Percentiles rank a stretch among this genome's conserved stretches.
phyloP scores from a whole-genome alignment of 176 grass and related monocot genomes.

The Calamus simplicifolius region DNA sequence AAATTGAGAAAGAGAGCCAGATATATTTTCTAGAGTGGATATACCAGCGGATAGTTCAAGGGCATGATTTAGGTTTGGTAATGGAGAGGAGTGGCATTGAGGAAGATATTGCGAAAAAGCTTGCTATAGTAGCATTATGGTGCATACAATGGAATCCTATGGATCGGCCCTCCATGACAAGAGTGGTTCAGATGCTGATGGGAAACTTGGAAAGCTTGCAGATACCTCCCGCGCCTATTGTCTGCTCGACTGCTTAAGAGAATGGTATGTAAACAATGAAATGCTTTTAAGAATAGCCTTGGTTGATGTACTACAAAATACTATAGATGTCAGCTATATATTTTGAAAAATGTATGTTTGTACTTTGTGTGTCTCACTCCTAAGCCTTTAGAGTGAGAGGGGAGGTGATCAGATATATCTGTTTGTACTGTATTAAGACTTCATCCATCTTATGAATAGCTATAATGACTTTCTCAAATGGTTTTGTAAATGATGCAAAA shows the following conservation, averaged over 20 bases:
- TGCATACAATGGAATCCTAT: constrained; percentile 59
- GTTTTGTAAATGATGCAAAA: no score
- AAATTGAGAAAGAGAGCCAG: not conserved
- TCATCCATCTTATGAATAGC: no score
- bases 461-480: no score
- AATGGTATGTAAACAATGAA: no score
- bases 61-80: not conserved
- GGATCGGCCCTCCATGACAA: constrained; percentile 44
- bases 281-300: no score
- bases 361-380: no score
- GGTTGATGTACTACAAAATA: no score
- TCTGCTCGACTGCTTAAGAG: constrained; percentile 1
- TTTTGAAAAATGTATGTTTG: no score
- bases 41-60: not conserved
- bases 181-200: constrained; percentile 52
- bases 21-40: constrained; percentile 7
- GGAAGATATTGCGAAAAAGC: constrained; percentile 1
- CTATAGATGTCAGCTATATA: no score
- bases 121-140: constrained; percentile 2
- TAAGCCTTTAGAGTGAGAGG: no score
- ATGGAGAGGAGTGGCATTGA: not conserved
- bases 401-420: no score
- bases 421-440: no score
- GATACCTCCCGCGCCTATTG: constrained; percentile 37
- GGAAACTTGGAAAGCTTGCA: constrained; percentile 31